Conservation (phyloP, 2,329 filamentous ascomycete species). For the Botrytis fragariae region DNA sequence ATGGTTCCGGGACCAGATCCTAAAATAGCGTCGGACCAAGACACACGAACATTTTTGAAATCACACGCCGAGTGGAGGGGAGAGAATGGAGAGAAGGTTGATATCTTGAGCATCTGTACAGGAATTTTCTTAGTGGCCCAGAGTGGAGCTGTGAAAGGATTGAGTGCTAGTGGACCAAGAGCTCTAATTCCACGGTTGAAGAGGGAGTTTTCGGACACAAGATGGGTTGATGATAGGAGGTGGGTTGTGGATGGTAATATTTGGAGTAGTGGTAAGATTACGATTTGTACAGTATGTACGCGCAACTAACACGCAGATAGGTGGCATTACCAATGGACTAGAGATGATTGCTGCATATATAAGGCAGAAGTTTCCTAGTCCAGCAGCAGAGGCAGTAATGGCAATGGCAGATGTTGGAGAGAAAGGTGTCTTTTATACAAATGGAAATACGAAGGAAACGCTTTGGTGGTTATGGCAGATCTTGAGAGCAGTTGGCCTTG, state of each 20-base stretch:
- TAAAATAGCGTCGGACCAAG: slow-evolving; percentile 35
- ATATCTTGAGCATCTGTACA: slow-evolving; percentile 53
- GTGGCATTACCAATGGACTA: slow-evolving; percentile 55
- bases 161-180: slow-evolving; percentile 48
- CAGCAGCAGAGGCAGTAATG: slow-evolving; percentile 44
- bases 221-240: slow-evolving; percentile 47
- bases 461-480: slow-evolving; percentile 42
- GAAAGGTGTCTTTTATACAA: slow-evolving; percentile 45
- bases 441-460: slow-evolving; percentile 40
- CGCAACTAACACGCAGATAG: slow-evolving; percentile 23
- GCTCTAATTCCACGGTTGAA: slow-evolving; percentile 41
- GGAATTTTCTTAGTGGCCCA: slow-evolving; percentile 49
- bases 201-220: slow-evolving; percentile 42
- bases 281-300: not conserved
- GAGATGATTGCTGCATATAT: slow-evolving; percentile 54
- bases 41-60: slow-evolving; percentile 45
- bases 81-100: slow-evolving; percentile 40
- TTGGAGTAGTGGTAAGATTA: slow-evolving; percentile 49
- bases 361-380: slow-evolving; percentile 45
- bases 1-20: slow-evolving; percentile 52
- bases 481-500: slow-evolving; percentile 40
- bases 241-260: slow-evolving; percentile 54
- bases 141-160: slow-evolving; percentile 49
- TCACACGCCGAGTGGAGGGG: slow-evolving; percentile 39
- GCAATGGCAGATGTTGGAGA: slow-evolving; percentile 50